Evolutionary conservation across 495 filamentous ascomycete species (phyloP), one percentile per base, ranked within the genome.

Genomic region (Hypoxylon lenormandii): DNA sequence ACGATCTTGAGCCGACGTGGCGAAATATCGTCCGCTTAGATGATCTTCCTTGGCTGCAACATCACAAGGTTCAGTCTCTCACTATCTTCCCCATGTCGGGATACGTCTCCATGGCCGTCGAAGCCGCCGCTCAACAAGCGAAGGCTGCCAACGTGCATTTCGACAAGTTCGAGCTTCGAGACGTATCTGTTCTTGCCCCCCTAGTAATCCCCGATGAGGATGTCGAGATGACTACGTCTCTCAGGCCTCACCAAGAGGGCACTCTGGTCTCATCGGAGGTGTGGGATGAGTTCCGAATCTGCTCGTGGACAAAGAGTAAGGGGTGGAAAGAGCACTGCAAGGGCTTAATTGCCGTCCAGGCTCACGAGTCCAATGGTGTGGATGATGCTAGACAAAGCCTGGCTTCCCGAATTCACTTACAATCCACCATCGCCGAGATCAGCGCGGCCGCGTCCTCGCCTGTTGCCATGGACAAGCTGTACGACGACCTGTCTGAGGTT

Each of bases 11-110:
- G 49, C 76, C 82, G 3, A 76, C 76, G 1, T 90, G 88, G 88
- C 73, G 81, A 18, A 84, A 88, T 50, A 76, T 84, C 30, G 55
- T 89, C 23, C 76, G 80, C 13, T 28, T 82, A 0, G 72, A 78
- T 11, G 85, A 89, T 49, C 64, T 82, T 0, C 83, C 84, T 0
- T 90, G 85, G 86, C 50, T 88, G 1, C 53, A 74, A 11, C 84
- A 87, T 40, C 86, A 88, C 73, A 77, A 69, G 54, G 73, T 86
- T 40, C 81, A 84, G 46, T 78, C 75, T 1, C 52, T 80, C 48
- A 80, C 74, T 0, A 77, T 92, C 0, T 88, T 88, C 61, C 89
- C 90, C n/a, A 85, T 83, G 56, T 82, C 87, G 5, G 85, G 82
- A 0, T 90, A 85, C 58, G 66, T 87, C 23, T 76, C 81, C 3